A percentile compares a stretch with the other conserved stretches of the same genome.
Conservation (phyloP, 352 stramenopile genomes). For the Pythium guiyangense region DNA sequence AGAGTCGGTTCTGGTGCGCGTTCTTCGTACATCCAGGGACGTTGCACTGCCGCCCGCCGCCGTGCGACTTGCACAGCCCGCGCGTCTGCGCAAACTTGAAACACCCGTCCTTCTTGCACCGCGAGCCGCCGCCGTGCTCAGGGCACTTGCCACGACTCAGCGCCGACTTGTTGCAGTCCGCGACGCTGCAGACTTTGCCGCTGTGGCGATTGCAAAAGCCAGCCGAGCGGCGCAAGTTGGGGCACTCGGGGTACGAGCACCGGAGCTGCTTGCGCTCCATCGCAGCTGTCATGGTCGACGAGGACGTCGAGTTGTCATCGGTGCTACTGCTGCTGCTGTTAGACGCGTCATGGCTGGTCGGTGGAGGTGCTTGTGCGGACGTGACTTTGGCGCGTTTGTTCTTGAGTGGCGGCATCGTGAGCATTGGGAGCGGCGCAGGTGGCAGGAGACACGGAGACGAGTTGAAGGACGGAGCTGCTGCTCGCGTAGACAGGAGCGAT, state of each 20-base stretch:
- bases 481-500: background rate
- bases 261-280: conserved; percentile 60
- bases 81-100: conserved; percentile 82
- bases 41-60: conserved; percentile 72
- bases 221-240: conserved; percentile 68
- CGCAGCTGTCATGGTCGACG: background rate
- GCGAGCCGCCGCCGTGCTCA: conserved; percentile 77
- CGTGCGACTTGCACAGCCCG: conserved; percentile 83
- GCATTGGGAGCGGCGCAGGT: conserved; percentile 60
- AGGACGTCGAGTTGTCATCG: background rate
- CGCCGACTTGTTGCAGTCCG: conserved; percentile 66
- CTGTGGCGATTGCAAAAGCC: conserved; percentile 83
- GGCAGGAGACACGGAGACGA: conserved; percentile 36
- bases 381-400: conserved; percentile 37
- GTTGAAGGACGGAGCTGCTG: conserved; percentile 13
- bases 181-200: conserved; percentile 69
- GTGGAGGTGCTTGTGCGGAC: background rate
- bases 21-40: conserved; percentile 81
- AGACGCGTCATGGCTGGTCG: conserved; percentile 13
- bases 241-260: conserved; percentile 72
- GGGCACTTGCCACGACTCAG: conserved; percentile 84
- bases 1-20: conserved; percentile 79
- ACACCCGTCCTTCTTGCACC: conserved; percentile 80
- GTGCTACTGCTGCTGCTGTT: conserved; percentile 7
- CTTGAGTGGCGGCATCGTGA: conserved; percentile 73